These are phyloP conservation scores for Mycena indigotica DNA, from an alignment of 768 basidiomycete species.

Conservation along the genomic window DNA sequence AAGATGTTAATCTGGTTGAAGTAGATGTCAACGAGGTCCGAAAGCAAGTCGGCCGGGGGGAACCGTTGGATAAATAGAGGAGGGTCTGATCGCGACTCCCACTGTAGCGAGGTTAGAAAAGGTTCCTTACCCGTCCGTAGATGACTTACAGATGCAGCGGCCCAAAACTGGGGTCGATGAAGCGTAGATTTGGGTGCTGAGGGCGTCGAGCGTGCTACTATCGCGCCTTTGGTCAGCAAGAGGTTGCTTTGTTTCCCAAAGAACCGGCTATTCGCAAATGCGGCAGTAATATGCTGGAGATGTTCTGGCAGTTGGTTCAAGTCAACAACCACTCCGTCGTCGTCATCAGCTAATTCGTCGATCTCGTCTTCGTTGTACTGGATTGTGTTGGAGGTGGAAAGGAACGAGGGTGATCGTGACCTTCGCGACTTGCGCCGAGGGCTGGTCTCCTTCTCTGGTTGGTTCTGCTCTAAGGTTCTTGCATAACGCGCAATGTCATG, in stretches of 20 bases:
- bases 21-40: slow-evolving; percentile 48
- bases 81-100: slow-evolving; percentile 8
- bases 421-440: neutral
- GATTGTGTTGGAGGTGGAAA: too few relatives aligned
- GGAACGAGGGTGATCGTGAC: neutral
- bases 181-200: neutral
- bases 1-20: slow-evolving; percentile 45
- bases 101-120: slow-evolving; percentile 10
- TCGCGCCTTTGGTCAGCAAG: slow-evolving; percentile 1
- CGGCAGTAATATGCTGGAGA: slow-evolving; percentile 4
- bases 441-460: neutral
- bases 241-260: slow-evolving; percentile 18
- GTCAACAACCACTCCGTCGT: slow-evolving; percentile 5
- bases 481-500: slow-evolving; percentile 17
- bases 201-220: neutral
- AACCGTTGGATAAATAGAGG: neutral
- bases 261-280: slow-evolving; percentile 4
- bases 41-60: slow-evolving; percentile 33
- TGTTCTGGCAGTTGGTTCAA: slow-evolving; percentile 12
- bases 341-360: neutral
- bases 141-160: slow-evolving; percentile 6
- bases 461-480: slow-evolving; percentile 6
- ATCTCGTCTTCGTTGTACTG: neutral
- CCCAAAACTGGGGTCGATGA: slow-evolving; percentile 10
- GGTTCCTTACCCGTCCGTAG: neutral